Evolutionary conservation across 192 early-diverging fungal genomes (phyloP).

Genomic region (Coemansia sp.): DNA sequence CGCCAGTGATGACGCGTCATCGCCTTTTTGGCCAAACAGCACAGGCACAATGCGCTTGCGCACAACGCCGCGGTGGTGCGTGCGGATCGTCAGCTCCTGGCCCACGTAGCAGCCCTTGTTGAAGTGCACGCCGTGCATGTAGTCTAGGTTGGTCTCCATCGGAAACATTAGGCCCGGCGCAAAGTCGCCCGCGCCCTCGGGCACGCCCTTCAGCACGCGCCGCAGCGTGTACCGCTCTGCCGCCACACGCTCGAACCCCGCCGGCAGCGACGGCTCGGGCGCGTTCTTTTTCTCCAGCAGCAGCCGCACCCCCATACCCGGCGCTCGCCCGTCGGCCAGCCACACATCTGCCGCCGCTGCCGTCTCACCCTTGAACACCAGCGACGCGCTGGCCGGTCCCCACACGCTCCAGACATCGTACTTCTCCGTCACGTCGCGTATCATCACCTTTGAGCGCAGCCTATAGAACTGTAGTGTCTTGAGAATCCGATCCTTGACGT

Average conservation of each 20-base stretch:
- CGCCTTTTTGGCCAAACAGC: constrained; percentile 19
- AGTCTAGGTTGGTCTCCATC: constrained; percentile 90
- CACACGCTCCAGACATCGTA: constrained; percentile 74
- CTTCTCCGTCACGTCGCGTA: constrained; percentile 65
- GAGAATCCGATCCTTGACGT: constrained; percentile 53
- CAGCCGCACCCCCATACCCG: constrained; percentile 62
- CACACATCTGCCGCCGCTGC: constrained; percentile 26
- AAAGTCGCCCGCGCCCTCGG: constrained; percentile 87
- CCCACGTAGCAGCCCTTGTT: constrained; percentile 98
- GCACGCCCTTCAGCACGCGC: constrained; percentile 80
- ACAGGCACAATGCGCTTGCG: constrained; percentile 90
- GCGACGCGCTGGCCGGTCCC: constrained; percentile 57
- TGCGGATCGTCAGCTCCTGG: constrained; percentile 97
- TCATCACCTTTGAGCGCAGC: constrained; percentile 73
- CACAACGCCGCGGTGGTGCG: constrained; percentile 90
- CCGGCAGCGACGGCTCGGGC: constrained; percentile 49
- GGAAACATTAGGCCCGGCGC: constrained; percentile 70
- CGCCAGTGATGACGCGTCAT: constrained; percentile 12
- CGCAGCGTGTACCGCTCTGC: constrained; percentile 68
- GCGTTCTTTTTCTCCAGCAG: constrained; percentile 36
- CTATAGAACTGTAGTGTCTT: constrained; percentile 74
- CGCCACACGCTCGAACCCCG: constrained; percentile 55
- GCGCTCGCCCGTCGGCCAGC: constrained; percentile 57
- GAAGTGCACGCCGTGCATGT: constrained; percentile 94
- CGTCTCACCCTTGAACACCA: constrained; percentile 37